Conservation (phyloP, 805 yeast species). For the Candida ascalaphidarum region DNA sequence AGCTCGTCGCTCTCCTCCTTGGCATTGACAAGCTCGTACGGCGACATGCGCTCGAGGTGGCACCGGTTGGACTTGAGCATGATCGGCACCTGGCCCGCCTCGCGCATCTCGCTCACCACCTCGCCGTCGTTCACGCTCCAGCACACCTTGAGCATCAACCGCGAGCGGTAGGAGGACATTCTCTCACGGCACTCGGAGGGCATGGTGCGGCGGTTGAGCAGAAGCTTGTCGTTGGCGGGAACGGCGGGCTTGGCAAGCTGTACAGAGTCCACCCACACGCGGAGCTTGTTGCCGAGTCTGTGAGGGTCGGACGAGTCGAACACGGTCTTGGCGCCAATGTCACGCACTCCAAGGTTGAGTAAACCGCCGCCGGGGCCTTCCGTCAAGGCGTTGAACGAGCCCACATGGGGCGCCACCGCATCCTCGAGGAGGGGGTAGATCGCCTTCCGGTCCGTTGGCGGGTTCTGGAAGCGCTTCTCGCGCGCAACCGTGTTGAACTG, state of each 20-base stretch:
- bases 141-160: constrained; percentile 65
- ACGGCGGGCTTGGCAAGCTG: constrained; percentile 81
- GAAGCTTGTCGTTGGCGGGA: constrained; percentile 58
- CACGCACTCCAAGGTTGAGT: constrained; percentile 75
- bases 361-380: constrained; percentile 84
- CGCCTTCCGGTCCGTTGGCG: constrained; percentile 79
- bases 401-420: constrained; percentile 92
- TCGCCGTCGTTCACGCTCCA: constrained; percentile 90
- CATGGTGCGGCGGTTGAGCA: constrained; percentile 67
- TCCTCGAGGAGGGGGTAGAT: constrained; percentile 77
- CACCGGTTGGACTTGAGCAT: constrained; percentile 91
- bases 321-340: constrained; percentile 78
- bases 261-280: constrained; percentile 80
- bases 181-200: constrained; percentile 88
- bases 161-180: constrained; percentile 72
- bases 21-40: constrained; percentile 64
- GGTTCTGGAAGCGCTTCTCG: constrained; percentile 76
- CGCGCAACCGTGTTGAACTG: constrained; percentile 79
- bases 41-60: constrained; percentile 77
- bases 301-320: constrained; percentile 70
- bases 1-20: constrained; percentile 93
- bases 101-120: constrained; percentile 72
- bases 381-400: constrained; percentile 91
- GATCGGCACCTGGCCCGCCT: constrained; percentile 84
- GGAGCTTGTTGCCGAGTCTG: constrained; percentile 77